phyloP scores from a whole-genome alignment of 345 rosid species.

The Moringa oleifera region DNA sequence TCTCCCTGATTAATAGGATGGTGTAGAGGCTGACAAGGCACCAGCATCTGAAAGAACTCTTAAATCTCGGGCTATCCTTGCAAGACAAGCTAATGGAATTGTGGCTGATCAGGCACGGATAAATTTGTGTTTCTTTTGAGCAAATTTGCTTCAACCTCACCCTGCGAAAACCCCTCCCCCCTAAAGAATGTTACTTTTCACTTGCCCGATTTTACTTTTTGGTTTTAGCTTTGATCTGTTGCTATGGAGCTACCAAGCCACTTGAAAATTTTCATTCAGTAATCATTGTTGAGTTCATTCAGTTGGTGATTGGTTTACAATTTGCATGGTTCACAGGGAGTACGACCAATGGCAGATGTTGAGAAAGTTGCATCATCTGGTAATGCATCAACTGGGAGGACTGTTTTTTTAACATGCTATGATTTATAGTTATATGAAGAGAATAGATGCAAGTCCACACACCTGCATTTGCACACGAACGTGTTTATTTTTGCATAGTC shows the following conservation, averaged over 20 bases:
- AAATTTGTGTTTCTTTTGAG: slow-evolving; percentile 10
- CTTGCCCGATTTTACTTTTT: neutral
- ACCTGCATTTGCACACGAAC: neutral
- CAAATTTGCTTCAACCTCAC: neutral
- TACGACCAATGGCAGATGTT: slow-evolving; percentile 44
- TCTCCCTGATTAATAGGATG: slow-evolving; percentile 40
- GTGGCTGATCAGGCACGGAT: slow-evolving; percentile 74
- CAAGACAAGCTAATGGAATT: slow-evolving; percentile 82
- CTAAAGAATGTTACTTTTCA: too few species aligned
- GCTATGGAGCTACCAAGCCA: slow-evolving; percentile 6
- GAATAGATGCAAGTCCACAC: neutral
- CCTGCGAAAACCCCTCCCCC: too few species aligned
- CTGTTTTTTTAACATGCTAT: neutral
- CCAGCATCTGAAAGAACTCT: slow-evolving; percentile 56
- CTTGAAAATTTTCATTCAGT: slow-evolving; percentile 1
- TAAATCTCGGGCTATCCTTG: slow-evolving; percentile 75
- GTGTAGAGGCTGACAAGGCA: slow-evolving; percentile 70
- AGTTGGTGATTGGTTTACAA: slow-evolving; percentile 1
- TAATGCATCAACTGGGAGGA: slow-evolving; percentile 23
- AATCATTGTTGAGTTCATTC: neutral
- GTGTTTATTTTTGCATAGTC: too few species aligned
- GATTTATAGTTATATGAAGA: neutral
- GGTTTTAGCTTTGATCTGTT: slow-evolving; percentile 3
- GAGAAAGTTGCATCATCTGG: slow-evolving; percentile 70
- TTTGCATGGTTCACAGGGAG: slow-evolving; percentile 38